A percentile compares a stretch with the other conserved stretches of the same genome.
phyloP scores from a whole-genome alignment of 2,329 filamentous ascomycete genomes.

The Xylariales sp. region DNA sequence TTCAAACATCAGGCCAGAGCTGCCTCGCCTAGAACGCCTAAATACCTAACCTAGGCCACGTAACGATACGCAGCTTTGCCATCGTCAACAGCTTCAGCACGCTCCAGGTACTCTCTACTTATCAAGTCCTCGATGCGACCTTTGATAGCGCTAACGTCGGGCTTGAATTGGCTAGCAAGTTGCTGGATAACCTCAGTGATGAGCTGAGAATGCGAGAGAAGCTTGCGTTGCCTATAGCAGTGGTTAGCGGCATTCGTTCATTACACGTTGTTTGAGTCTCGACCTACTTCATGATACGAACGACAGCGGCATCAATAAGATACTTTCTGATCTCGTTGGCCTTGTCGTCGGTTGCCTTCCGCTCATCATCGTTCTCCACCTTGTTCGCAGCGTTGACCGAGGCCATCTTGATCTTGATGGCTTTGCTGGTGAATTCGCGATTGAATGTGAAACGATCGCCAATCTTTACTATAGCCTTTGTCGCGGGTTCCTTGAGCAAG shows the following conservation, averaged over 20 bases:
- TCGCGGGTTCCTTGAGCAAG: slow-evolving; percentile 73
- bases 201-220: slow-evolving; percentile 63
- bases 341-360: slow-evolving; percentile 69
- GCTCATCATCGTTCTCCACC: slow-evolving; percentile 69
- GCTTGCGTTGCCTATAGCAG: slow-evolving; percentile 62
- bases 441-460: slow-evolving; percentile 83
- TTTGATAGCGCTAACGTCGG: slow-evolving; percentile 74
- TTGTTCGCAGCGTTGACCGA: slow-evolving; percentile 78
- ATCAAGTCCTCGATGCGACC: slow-evolving; percentile 76
- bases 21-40: too few species aligned
- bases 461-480: slow-evolving; percentile 65
- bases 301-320: slow-evolving; percentile 71
- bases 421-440: slow-evolving; percentile 72
- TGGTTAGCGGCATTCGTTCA: slow-evolving; percentile 23
- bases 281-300: slow-evolving; percentile 80
- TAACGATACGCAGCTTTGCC: slow-evolving; percentile 67
- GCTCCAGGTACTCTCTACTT: slow-evolving; percentile 71
- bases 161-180: slow-evolving; percentile 65
- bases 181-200: slow-evolving; percentile 69
- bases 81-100: slow-evolving; percentile 67
- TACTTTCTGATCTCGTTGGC: slow-evolving; percentile 68
- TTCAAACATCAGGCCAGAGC: too few species aligned
- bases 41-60: slow-evolving; percentile 58
- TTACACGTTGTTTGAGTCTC: background rate
- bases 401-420: slow-evolving; percentile 83